Conservation (phyloP, 192 early-diverging fungal genomes). For the Coemansia sp. region DNA sequence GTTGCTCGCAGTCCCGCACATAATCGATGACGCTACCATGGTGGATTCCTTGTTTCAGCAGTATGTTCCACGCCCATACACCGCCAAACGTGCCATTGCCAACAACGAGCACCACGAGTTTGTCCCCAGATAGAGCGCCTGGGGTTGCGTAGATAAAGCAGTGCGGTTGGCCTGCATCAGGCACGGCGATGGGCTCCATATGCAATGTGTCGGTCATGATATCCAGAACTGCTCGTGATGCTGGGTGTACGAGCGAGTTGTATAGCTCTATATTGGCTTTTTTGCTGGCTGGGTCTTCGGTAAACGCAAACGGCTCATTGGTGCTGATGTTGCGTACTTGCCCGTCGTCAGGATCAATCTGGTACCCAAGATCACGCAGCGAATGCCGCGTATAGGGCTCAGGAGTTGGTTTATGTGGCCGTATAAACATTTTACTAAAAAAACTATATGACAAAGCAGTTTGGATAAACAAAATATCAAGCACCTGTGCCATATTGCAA, state of each 20-base stretch:
- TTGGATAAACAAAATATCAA: background rate
- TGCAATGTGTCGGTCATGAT: conserved; percentile 17
- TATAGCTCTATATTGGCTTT: conserved; percentile 26
- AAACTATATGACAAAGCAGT: background rate
- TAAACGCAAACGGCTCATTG: conserved; percentile 16
- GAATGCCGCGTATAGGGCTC: conserved; percentile 17
- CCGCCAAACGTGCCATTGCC: conserved; percentile 31
- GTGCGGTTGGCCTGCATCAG: conserved; percentile 24
- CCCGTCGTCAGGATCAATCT: conserved; percentile 29
- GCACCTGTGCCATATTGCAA: background rate
- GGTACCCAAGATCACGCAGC: conserved; percentile 37
- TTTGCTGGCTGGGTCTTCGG: conserved; percentile 1
- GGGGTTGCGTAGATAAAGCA: conserved; percentile 39
- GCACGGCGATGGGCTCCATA: conserved; percentile 45
- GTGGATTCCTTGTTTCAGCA: conserved; percentile 31
- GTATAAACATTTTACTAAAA: conserved; percentile 36
- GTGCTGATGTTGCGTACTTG: conserved; percentile 19
- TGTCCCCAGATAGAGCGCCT: conserved; percentile 22
- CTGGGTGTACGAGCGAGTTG: conserved; percentile 16
- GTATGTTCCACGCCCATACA: conserved; percentile 46
- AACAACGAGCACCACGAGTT: conserved; percentile 37
- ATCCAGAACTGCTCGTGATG: conserved; percentile 29
- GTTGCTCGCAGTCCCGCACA: conserved; percentile 14
- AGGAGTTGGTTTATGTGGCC: conserved; percentile 27
- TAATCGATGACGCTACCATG: conserved; percentile 35